Evolutionary conservation across 768 basidiomycete genomes (phyloP), one percentile per base, ranked within the genome.

Genomic region (Lactarius sp.): DNA sequence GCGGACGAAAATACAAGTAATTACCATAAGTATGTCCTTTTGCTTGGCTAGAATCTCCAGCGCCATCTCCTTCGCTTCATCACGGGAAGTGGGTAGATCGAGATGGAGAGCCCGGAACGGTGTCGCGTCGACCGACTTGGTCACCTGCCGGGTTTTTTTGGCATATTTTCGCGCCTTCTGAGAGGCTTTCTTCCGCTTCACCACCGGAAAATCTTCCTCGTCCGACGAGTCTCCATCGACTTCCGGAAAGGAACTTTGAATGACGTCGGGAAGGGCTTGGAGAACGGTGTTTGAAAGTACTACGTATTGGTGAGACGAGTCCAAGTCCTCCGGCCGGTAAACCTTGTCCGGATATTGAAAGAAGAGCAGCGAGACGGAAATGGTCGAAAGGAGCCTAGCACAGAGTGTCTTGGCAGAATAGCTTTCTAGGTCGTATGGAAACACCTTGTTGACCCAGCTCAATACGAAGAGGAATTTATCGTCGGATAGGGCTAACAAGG

Each of bases 151-250:
- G 7, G 65, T 51, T 53, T 69, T 64, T 39, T 62, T 63, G 60
- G 71, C 69, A 41, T 68, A 65, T 69, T 67, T 76, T 33, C 56
- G 44, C 50, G 72, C 70, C 53, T 72, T 74, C 61, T 75, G 78
- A 56, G 71, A 73, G 39, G 65, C 67, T 51, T 66, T 70, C 58
- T 59, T 59, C 20, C 36, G 49, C 20, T 49, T 59, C 16, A 18
- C 37, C 22, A 2, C 33, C 10, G 50, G 50, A 18, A 52, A 33
- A 3, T 14, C 37, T 10, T 59, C 58, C 46, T 52, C 37, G 4
- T 59, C 58, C 53, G 49, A 52, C 3, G 42, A 20, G 14, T 9
- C n/a, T 12, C 42, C 59, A 6, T 60, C 59, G 31, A 56, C n/a
- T 16, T 52, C 64, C 8, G 6, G 36, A 20, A 22, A 41, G 20